Base-by-base conservation (phyloP, 768 basidiomycete genomes). In the Xerocomus potaroensis region DNA sequence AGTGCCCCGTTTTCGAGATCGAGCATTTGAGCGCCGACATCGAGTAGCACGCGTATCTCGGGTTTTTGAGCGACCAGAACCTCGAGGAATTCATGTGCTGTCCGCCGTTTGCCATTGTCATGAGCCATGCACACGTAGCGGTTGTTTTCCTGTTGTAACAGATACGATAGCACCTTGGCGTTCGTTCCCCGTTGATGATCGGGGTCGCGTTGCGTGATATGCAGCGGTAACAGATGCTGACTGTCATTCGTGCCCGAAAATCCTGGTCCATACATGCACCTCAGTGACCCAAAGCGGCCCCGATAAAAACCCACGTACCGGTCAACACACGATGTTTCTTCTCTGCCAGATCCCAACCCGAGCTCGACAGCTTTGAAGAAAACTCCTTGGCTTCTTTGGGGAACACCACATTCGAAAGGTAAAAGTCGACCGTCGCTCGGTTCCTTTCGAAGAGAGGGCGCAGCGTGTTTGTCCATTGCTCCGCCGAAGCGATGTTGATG, bases 21-120 rank as follows among this genome's bases (percentile, higher is more conserved):
- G 8, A 80, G 60, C 62, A 81, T 74, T 51, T 78, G 77, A 0
- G 77, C 77, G 3, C 77, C 77, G n/a, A 78, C 74, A 47, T 78
- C 77, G 8, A 78, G 58, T 16, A 78, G 57, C 8, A 78, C 74
- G 30, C 64, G 64, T n/a, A 76, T 59, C 14, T 62, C 53, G 2
- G 66, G 69, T 1, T 41, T 44, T 44, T 71, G 63, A 8, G 48
- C 18, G 7, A 67, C 58, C 9, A 78, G 15, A 24, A 59, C 40
- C 9, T 53, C 31, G 34, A 74, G 38, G 49, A 72, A 55, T 24
- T 63, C 47, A 4, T 41, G 33, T 7, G 59, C 56, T 8, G 58
- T 59, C 12, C 38, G 31, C 11, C 49, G 50, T 2, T 37, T 40
- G 12, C 46, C 46, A 15, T 41, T 47, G 19, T 41, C 21, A 8